Base-by-base conservation (phyloP, 78 protist genomes). In the Carpediemonas membranifera region DNA sequence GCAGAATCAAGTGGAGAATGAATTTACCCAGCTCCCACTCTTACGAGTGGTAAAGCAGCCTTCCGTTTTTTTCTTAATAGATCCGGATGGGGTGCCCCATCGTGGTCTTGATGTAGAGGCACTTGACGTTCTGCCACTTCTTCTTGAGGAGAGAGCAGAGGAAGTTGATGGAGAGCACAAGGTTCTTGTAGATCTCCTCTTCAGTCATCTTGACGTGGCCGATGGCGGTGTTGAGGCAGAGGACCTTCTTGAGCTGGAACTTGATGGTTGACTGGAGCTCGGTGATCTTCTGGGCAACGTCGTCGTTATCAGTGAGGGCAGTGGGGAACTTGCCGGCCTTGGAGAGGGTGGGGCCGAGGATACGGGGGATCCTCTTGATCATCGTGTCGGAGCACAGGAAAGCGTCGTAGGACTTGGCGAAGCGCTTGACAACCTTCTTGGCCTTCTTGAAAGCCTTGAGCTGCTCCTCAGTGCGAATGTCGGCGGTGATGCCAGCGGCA, bases 281-380 rank as follows among this genome's bases (percentile, higher is more conserved):
- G 67, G 76, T 67, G 68, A 86, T 78, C 70, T 61, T 93, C 73
- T 30, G 68, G 50, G 59, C 57, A 68, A 96, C 59, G 71, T 81
- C 74, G 31, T 92, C 98, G 62, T 21, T 18, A 84, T 79, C 82
- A 35, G 82, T 28, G 34, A 96, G 30, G 53, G 75, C 83, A 68
- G 92, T 34, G 53, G 99, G 99, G 95, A 95, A 95, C 90, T 97
- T 97, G 65, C 98, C 98, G 72, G 93, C 95, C 88, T 94, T 92
- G 94, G 79, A 87, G 74, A 97, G 91, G 55, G 92, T 90, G 50
- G 99, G 96, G 47, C 99, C 99, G 59, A 92, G 78, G 18, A 93
- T 58, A 66, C 96, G 88, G 21, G 98, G 98, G 39, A 97, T 74
- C 82, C 81, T 88, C 75, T 84, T 78, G 85, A 93, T 77, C 53